Conservation (phyloP, 2,329 filamentous ascomycete genomes). For the Nemania diffusa region DNA sequence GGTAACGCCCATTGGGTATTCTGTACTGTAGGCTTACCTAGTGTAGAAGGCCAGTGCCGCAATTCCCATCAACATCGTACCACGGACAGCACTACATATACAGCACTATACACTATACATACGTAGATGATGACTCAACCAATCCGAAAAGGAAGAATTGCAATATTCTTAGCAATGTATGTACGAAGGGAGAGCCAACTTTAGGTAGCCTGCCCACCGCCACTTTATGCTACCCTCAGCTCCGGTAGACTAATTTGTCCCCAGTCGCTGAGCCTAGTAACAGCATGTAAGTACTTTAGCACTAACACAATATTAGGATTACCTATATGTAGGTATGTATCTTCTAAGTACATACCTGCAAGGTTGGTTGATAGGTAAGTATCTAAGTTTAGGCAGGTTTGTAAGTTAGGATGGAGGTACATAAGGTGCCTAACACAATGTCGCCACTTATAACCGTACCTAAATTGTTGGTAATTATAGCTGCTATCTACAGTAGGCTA, state of each 20-base stretch:
- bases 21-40: background rate
- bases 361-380: too few species aligned
- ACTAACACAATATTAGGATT: too few species aligned
- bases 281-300: background rate
- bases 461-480: constrained; percentile 8
- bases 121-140: background rate
- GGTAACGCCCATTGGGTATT: constrained; percentile 19
- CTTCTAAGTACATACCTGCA: too few species aligned
- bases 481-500: constrained; percentile 13
- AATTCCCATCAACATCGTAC: constrained; percentile 26
- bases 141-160: constrained; percentile 11
- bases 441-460: background rate
- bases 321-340: too few species aligned
- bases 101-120: too few species aligned
- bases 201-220: background rate
- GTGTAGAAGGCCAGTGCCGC: constrained; percentile 13
- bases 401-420: too few species aligned
- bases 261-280: background rate
- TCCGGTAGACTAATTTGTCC: constrained; percentile 4
- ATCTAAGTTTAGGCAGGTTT: too few species aligned
- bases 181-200: background rate
- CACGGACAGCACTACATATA: background rate
- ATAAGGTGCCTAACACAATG: too few species aligned
- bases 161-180: background rate
- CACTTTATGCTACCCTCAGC: constrained; percentile 12